phyloP scores from a whole-genome alignment of 1,284 basidiomycete species.

The Wolfiporia cocos region DNA sequence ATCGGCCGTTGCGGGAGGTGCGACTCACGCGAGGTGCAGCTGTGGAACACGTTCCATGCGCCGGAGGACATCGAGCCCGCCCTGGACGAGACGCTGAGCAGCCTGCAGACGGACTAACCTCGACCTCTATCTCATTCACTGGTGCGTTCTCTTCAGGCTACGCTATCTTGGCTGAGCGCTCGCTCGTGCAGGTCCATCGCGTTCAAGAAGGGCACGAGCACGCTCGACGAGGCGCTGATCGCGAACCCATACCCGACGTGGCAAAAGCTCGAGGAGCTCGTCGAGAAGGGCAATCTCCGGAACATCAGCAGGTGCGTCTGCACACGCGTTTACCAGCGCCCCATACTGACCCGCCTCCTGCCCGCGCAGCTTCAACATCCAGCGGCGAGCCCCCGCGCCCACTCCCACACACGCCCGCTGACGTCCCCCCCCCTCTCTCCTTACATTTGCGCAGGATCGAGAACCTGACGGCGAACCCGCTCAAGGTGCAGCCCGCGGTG shows the following conservation, averaged over 20 bases:
- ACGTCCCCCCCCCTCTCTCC: too few relatives aligned
- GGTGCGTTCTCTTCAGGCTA: constrained; percentile 44
- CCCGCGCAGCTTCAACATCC: constrained; percentile 47
- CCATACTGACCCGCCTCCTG: not conserved
- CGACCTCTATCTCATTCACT: constrained; percentile 80
- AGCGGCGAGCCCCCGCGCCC: constrained; percentile 26
- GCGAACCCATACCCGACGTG: constrained; percentile 78
- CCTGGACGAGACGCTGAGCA: constrained; percentile 62
- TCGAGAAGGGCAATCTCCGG: constrained; percentile 71
- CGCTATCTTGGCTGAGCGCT: not conserved
- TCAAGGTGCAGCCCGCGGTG: constrained; percentile 72
- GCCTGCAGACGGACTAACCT: constrained; percentile 73
- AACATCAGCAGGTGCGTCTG: constrained; percentile 67
- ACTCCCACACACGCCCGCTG: too few relatives aligned
- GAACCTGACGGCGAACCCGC: constrained; percentile 63
- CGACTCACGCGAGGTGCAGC: constrained; percentile 26
- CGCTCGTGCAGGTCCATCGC: constrained; percentile 53
- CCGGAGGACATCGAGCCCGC: constrained; percentile 61
- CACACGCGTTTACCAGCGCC: not conserved
- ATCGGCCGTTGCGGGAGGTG: not conserved
- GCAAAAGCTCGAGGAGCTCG: constrained; percentile 78
- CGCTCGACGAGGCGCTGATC: constrained; percentile 56
- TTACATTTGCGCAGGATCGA: constrained; percentile 42
- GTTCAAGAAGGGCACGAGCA: constrained; percentile 50
- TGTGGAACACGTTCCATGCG: constrained; percentile 67